Evolutionary conservation across 2,329 filamentous ascomycete species (phyloP), one percentile per base, ranked within the genome.

Genomic region (Xylaria sp.): DNA sequence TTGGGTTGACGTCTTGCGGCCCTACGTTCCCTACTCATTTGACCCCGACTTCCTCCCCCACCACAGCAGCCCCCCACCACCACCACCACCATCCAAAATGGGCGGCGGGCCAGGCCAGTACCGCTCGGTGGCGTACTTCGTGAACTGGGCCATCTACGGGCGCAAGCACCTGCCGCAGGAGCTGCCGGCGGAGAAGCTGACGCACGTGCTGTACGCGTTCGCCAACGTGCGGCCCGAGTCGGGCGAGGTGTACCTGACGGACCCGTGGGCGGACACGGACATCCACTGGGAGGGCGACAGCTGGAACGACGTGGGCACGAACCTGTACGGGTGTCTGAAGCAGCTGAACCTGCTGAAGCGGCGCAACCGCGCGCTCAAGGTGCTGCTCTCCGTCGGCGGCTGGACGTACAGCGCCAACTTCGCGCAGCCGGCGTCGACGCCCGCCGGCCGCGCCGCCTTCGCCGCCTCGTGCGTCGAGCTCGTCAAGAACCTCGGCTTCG

Each of bases 331-430:
- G 53, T 94, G 91, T 74, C 76, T 95, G 66, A 97, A 97, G 80
- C 92, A 97, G 78, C 85, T 97, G 35, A 92, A 91, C 74, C 81
- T 97, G 1, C 84, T 93, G 46, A 97, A 97, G 80, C 86, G 87
- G 66, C 81, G 84, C 64, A 91, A 97, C 76, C 89, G 92, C 48
- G 88, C 93, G 68, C 82, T 97, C 63, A 97, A 97, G 76, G 81
- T 95, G 3, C 83, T 97, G 11, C 84, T 97, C 4, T 93, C 90
- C 55, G 91, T 97, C 64, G 93, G 93, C 63, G 94, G 94, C 52
- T 97, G 93, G 93, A 96, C 93, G 0, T 97, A 96, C 76, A 91
- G 89, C 65, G 80, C 85, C 75, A 95, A 96, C 78, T 96, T 97
- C 76, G 83, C 85, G n/a, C 79, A 78, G 27, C 90, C 92, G 0